These are phyloP conservation scores for Kwoniella botswanensis DNA, from an alignment of 768 basidiomycete species.

Conservation along the genomic window DNA sequence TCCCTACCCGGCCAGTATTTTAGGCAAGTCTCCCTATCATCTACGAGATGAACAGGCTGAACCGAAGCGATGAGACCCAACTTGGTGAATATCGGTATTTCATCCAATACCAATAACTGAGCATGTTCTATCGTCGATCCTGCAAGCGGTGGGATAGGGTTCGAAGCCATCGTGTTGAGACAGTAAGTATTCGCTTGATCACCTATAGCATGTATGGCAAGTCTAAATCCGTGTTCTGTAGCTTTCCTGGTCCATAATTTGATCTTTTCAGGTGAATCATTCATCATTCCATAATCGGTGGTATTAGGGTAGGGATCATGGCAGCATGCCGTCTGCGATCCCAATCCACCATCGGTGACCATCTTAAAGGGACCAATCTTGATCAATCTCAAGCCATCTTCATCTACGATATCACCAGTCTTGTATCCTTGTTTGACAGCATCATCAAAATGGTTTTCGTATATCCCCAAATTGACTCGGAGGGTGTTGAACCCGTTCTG, in stretches of 20 bases:
- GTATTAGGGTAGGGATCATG: conserved; percentile 39
- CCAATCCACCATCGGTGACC: conserved; percentile 50
- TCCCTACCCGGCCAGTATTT: conserved; percentile 43
- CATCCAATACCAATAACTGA: conserved; percentile 38
- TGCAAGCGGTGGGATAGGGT: conserved; percentile 3
- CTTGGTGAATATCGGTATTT: conserved; percentile 33
- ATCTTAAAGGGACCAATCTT: conserved; percentile 31
- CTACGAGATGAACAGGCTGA: conserved; percentile 46
- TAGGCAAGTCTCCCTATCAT: conserved; percentile 39
- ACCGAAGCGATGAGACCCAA: conserved; percentile 42
- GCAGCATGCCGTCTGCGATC: conserved; percentile 45
- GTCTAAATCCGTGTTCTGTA: conserved; percentile 18
- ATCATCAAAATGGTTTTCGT: neutral
- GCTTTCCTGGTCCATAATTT: conserved; percentile 28
- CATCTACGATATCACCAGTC: conserved; percentile 23
- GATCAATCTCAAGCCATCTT: conserved; percentile 36
- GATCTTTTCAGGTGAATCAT: conserved; percentile 19
- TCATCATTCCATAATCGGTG: conserved; percentile 22
- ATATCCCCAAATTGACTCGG: neutral
- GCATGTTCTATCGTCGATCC: conserved; percentile 47
- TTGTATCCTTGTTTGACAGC: conserved; percentile 8
- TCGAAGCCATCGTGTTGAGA: conserved; percentile 12
- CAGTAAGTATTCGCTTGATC: conserved; percentile 40
- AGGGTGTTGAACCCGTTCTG: conserved; percentile 3
- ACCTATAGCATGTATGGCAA: conserved; percentile 50